Evolutionary conservation across 129 eudicot species (phyloP), one percentile per base, ranked within the genome.

Genomic region (Artemisia annua): DNA sequence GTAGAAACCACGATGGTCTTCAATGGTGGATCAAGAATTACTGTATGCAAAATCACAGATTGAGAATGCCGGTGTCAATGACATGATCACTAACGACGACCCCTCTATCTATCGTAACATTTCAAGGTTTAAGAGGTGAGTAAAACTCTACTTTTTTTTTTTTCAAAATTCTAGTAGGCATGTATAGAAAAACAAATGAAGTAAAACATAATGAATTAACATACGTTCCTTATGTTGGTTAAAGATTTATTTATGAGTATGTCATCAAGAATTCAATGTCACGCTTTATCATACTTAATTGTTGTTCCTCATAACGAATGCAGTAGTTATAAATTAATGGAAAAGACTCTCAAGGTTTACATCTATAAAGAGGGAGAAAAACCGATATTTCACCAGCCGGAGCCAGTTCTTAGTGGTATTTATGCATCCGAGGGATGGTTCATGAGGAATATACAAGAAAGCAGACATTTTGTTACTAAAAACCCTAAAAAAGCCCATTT

Each of bases 1-100:
- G 32, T 60, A 60, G 65, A 60, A 65, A 48, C 96, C 97, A 3
- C 76, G 20, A 28, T 86, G 96, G 97, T 64, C 90, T 64, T 79
- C 84, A 39, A 67, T 43, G 56, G 96, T 78, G 11, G 98, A 93
- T 84, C 80, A 83, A 83, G 85, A 87, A 61, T 75, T 94, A 55
- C 52, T 82, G n/a, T 61, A 77, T 64, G 96, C 89, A 69, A 90
- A 79, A 68, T 63, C 64, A 12, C 77, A 80, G 65, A 90, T 94
- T 6, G 91, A 82, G 72, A 76, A 72, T 73, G 95, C 88, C 48
- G 75, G 81, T 7, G 16, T 71, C 12, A 65, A 70, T 50, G 11
- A 44, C 58, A 53, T 30, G 81, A 82, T 35, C 86, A 67, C 39
- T 12, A n/a, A n/a, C n/a, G 22, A 20, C 22, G 11, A 3, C 62